Base-by-base conservation (phyloP, 2,329 filamentous ascomycete species). In the Pseudopithomyces chartarum region DNA sequence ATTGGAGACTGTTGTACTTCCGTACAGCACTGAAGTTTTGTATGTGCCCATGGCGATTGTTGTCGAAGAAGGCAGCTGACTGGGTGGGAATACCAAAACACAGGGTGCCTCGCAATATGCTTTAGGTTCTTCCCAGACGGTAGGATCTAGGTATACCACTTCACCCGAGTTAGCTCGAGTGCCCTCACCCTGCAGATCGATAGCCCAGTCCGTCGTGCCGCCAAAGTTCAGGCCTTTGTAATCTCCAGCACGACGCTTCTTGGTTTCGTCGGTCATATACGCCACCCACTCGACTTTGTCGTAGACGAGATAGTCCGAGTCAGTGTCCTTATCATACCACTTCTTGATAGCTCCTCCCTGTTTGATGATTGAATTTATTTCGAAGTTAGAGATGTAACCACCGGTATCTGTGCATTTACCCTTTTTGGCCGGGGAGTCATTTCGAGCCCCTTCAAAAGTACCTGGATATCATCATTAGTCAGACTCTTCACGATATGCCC, bases 181-280 rank as follows among this genome's bases (percentile, higher is more conserved):
- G 3, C 43, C 22, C 22, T 45, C 43, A n/a, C 23, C 44, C 34
- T 61, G 52, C 2, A 61, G 43, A 42, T 78, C 74, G n/a, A 74
- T 54, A 6, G 76, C 74, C 75, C 74, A 78, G 59, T 77, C 75
- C 2, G 63, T 62, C 6, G 59, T 69, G 10, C 74, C 75, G 6
- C 57, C 65, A 54, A 74, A 70, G 54, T 72, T 71, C 34, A 67
- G 59, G 1, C 48, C 39, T 13, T 64, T 58, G 43, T 62, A 64
- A 23, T 50, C 47, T 12, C 32, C 58, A 11, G 46, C 54, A 8
- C 71, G 64, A 11, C 26, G 32, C 7, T 49, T 47, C 42, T 74
- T 69, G n/a, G 60, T 69, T 6, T 61, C 49, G 4, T 60, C 47
- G 23, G 20, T 58, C 58, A 65, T 62, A 46, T 59, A 67, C 8